A percentile compares a stretch with the other conserved stretches of the same genome.
These are phyloP conservation scores for Metschnikowia peoriensis DNA, from an alignment of 805 yeast genomes.

Conservation along the genomic window DNA sequence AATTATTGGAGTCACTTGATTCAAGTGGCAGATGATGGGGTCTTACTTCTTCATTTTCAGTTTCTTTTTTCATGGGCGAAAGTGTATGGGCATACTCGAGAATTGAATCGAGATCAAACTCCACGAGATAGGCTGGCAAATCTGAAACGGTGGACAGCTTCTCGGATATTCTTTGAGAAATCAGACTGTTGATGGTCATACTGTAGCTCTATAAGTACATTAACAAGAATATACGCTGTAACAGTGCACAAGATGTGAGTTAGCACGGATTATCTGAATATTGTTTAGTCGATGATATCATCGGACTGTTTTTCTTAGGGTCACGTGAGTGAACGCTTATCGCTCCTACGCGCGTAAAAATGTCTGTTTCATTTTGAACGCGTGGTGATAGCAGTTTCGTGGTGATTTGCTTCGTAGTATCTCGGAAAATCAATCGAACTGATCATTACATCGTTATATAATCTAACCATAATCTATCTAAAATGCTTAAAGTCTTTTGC, in stretches of 20 bases:
- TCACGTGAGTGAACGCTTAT: background rate
- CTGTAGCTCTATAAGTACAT: background rate
- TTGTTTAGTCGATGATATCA: background rate
- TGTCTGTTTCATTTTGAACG: background rate
- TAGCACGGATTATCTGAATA: background rate
- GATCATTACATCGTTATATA: constrained; percentile 6
- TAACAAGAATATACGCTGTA: too few relatives aligned
- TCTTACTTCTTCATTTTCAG: background rate
- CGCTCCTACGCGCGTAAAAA: background rate
- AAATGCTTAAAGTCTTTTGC: constrained; percentile 1
- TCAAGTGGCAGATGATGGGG: too few relatives aligned
- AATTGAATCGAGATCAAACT: constrained; percentile 17
- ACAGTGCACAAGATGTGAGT: too few relatives aligned
- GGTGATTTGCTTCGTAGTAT: too few relatives aligned
- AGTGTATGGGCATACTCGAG: constrained; percentile 9
- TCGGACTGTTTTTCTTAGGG: background rate
- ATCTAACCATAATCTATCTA: constrained; percentile 1
- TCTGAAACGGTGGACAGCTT: background rate
- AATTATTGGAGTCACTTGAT: background rate
- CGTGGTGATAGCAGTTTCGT: too few relatives aligned
- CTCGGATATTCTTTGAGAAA: background rate
- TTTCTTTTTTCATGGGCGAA: background rate
- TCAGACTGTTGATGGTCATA: background rate
- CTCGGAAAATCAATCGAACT: constrained; percentile 1
- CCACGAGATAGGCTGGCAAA: constrained; percentile 9